Evolutionary conservation across 805 yeast genomes (phyloP), one percentile per base, ranked within the genome.

Genomic region (Yarrowia keelungensis): DNA sequence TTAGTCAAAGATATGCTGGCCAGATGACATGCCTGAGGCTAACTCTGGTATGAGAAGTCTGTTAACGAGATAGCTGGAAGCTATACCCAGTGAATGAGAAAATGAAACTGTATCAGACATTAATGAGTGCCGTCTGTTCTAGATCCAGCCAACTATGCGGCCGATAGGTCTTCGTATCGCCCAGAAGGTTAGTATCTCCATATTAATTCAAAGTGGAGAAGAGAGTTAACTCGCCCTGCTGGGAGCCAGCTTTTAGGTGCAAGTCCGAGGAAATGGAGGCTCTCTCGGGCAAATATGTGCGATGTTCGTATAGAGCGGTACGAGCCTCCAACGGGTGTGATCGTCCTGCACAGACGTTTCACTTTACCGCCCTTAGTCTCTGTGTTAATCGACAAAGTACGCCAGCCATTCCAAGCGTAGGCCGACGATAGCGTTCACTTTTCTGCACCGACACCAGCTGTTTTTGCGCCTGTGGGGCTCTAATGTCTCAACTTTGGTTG

Each of bases 181-280:
- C n/a, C 10, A 8, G 43, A 53, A 53, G 59, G 59, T 53, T 53
- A 53, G 59, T 53, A 53, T 53, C 45, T 53, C 59, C 59, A 19
- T 53, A 14, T 53, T 53, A 53, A 39, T 38, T 53, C 59, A 53
- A 19, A 53, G 59, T 39, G 59, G 59, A 53, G 59, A 38, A 38
- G 45, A 53, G 45, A 38, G 45, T 53, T 36, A 12, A 16, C 43
- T 50, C 41, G 38, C 11, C 16, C 14, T n/a, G 5, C n/a, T 14
- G 43, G 15, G 26, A 19, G 22, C n/a, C 41, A 50, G 22, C 3
- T 15, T 15, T 35, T n/a, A 39, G 36, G n/a, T 36, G 42, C 58
- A 53, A 38, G 14, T 53, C 59, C 59, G 59, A 39, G n/a, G 59
- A 53, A 53, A 38, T 39, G 43, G 59, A 39, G 59, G 7, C 35